Conservation (phyloP, 371 early-diverging fungal genomes). For the Apophysomyces trapeziformis region DNA sequence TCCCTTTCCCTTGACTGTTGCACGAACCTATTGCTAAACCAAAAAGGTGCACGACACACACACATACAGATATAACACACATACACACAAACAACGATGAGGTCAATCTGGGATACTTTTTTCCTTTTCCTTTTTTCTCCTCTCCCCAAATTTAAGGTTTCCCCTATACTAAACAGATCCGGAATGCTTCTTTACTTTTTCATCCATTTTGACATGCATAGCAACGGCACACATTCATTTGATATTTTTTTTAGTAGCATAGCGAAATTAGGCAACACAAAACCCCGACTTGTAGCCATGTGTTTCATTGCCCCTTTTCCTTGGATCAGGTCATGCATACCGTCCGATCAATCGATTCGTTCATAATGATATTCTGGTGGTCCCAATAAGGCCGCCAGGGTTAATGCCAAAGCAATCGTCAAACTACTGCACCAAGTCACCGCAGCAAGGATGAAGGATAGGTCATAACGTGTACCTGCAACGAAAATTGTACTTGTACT, state of each 20-base stretch:
- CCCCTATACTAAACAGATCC: slow-evolving; percentile 11
- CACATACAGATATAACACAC: background rate
- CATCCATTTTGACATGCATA: background rate
- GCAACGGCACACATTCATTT: background rate
- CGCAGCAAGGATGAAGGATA: slow-evolving; percentile 27
- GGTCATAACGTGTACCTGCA: slow-evolving; percentile 27
- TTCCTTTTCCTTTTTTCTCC: slow-evolving; percentile 9
- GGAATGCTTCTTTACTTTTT: background rate
- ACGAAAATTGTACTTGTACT: slow-evolving; percentile 25
- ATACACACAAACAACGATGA: background rate
- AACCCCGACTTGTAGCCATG: slow-evolving; percentile 7
- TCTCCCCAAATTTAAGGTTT: background rate
- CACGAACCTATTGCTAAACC: slow-evolving; percentile 12
- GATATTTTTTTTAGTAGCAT: slow-evolving; percentile 7
- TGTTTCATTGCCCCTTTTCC: slow-evolving; percentile 12
- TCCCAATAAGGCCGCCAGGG: slow-evolving; percentile 21
- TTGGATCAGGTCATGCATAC: slow-evolving; percentile 8
- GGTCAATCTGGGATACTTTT: background rate
- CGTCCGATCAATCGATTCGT: slow-evolving; percentile 19
- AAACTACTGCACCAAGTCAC: slow-evolving; percentile 31
- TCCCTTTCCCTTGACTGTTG: slow-evolving; percentile 6
- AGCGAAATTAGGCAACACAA: slow-evolving; percentile 5
- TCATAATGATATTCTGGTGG: slow-evolving; percentile 25
- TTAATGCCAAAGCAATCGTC: slow-evolving; percentile 24
- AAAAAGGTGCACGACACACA: slow-evolving; percentile 1